Base-by-base conservation (phyloP, 108 stramenopile species). In the Asterionellopsis glacialis region DNA sequence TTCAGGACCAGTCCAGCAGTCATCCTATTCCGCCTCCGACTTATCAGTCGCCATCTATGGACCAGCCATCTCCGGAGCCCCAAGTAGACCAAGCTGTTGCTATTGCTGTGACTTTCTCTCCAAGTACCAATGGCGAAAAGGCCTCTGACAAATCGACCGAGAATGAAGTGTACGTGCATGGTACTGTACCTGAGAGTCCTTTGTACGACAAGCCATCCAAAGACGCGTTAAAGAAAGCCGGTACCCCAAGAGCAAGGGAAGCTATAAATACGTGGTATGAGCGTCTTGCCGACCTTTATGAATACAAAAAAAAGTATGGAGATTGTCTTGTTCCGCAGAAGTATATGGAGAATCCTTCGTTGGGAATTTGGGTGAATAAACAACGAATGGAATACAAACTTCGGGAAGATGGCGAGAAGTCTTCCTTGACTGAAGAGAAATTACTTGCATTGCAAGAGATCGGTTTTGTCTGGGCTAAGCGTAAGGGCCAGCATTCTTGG, bases 271-370 rank as follows among this genome's bases (percentile, higher is more conserved):
- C 64, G 14, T 85, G 80, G 80, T 73, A 75, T 33, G 11, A 66
- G 16, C 71, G 74, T 2, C 67, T 80, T 33, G 23, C 67, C 11
- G 76, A 81, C 16, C 66, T 85, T 4, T 19, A 22, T 14, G 28
- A 57, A 15, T 85, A 63, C 58, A 69, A 55, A 50, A 40, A 59
- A 6, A 41, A 63, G 40, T 13, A 72, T 22, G 82, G 82, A 0
- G 52, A 83, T 61, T 81, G 80, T 66, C 57, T 67, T n/a, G 82
- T 87, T 7, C 85, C 82, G 10, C 82, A 83, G 57, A 76, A 83
- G 61, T 80, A 67, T 53, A 22, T 22, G 11, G 51, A 51, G 0
- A 77, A 79, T 59, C 55, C 44, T 27, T 66, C 54, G 41, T 65
- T 81, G 24, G 80, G 80, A 19, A 68, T 81, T 57, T 78, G 79